These are phyloP conservation scores for Astrocystis sublimbata DNA, from an alignment of 495 filamentous ascomycete genomes.

Conservation along the genomic window DNA sequence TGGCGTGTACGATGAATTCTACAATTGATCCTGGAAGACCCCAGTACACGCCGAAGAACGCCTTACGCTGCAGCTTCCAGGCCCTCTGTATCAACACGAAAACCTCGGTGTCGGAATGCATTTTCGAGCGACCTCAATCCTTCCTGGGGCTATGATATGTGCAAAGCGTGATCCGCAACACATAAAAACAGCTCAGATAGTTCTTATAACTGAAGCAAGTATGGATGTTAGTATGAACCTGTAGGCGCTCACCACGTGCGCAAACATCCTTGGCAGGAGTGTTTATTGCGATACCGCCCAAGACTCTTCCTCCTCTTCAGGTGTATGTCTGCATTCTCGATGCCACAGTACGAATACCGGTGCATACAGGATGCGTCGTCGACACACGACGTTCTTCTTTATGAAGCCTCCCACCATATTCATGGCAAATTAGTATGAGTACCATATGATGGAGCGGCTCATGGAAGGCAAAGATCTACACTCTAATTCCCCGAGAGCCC, in stretches of 20 bases:
- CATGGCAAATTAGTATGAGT: not conserved
- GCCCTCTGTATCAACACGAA: not conserved
- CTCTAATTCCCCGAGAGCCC: not conserved
- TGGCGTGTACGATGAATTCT: not conserved
- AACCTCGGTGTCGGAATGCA: not conserved
- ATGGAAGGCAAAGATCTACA: not conserved
- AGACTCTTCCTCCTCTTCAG: not conserved
- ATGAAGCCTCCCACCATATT: not conserved
- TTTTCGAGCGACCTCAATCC: not conserved
- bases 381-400: not conserved
- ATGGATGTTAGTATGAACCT: not conserved
- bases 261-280: not conserved
- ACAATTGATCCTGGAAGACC: not conserved
- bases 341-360: not conserved
- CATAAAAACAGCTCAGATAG: not conserved
- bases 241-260: not conserved
- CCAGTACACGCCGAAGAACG: not conserved
- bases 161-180: not conserved
- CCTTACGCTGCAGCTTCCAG: not conserved
- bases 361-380: not conserved
- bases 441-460: not conserved
- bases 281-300: not conserved
- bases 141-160: not conserved
- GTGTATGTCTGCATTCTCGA: not conserved
- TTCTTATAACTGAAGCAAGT: not conserved